Evolutionary conservation across 2,329 filamentous ascomycete species (phyloP).

Genomic region (Ophiostoma sp.): DNA sequence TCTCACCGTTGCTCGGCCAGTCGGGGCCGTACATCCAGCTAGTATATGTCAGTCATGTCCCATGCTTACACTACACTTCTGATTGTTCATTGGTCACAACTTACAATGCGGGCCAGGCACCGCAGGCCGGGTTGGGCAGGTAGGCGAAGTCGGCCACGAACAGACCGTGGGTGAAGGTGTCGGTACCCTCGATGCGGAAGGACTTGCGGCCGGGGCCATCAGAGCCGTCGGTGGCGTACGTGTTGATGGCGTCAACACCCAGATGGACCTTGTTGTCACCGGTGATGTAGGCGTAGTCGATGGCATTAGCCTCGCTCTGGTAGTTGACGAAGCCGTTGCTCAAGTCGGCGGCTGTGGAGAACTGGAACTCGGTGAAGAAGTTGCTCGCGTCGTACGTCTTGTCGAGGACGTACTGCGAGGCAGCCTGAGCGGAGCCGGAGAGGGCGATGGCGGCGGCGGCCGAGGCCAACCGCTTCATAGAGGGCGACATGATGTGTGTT

Average conservation of each 20-base stretch:
- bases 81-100: slow-evolving; percentile 28
- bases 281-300: slow-evolving; percentile 43
- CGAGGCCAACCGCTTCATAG: slow-evolving; percentile 31
- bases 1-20: slow-evolving; percentile 64
- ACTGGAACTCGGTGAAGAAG: slow-evolving; percentile 52
- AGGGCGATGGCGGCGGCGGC: slow-evolving; percentile 36
- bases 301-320: slow-evolving; percentile 39
- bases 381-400: slow-evolving; percentile 46
- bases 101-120: slow-evolving; percentile 71
- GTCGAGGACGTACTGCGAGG: slow-evolving; percentile 41
- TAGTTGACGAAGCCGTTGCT: slow-evolving; percentile 67
- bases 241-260: slow-evolving; percentile 16
- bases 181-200: slow-evolving; percentile 65
- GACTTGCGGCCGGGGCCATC: slow-evolving; percentile 49
- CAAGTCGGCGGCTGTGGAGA: slow-evolving; percentile 52
- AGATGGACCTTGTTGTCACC: slow-evolving; percentile 39
- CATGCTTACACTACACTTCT: not conserved
- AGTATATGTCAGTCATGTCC: not conserved
- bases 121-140: slow-evolving; percentile 65
- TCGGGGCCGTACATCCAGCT: slow-evolving; percentile 52
- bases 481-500: slow-evolving; percentile 19
- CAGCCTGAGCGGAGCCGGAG: slow-evolving; percentile 12
- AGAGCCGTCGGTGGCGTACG: not conserved
- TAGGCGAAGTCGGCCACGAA: slow-evolving; percentile 69
- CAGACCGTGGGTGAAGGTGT: slow-evolving; percentile 63